Evolutionary conservation across 768 basidiomycete species (phyloP).

Genomic region (Leccinum fibrillosum): DNA sequence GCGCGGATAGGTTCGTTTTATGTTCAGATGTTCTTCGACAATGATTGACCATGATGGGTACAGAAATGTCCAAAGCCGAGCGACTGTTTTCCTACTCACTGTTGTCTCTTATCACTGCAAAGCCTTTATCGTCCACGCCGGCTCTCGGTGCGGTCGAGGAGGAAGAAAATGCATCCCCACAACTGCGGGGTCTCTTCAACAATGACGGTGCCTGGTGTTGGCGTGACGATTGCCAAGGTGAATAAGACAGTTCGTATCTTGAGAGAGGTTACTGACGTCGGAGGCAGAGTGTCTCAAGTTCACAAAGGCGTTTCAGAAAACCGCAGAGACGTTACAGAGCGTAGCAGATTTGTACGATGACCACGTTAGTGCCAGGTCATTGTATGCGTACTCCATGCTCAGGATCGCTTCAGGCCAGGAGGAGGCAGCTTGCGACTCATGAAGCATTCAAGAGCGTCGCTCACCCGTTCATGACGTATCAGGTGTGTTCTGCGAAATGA

Average conservation of each 20-base stretch:
- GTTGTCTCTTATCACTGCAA: conserved; percentile 71
- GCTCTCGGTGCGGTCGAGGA: conserved; percentile 48
- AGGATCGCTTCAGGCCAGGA: conserved; percentile 51
- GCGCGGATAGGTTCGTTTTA: conserved; percentile 50
- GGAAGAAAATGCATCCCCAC: conserved; percentile 37
- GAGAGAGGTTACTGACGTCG: not conserved
- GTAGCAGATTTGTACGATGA: conserved; percentile 79
- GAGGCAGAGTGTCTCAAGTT: conserved; percentile 62
- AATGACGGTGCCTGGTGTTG: conserved; percentile 84
- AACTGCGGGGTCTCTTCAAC: conserved; percentile 60
- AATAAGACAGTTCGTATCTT: not conserved
- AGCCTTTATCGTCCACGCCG: conserved; percentile 50
- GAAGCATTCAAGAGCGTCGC: conserved; percentile 74
- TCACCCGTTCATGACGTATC: conserved; percentile 70
- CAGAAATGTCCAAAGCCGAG: conserved; percentile 79
- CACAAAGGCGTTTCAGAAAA: conserved; percentile 76
- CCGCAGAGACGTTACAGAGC: conserved; percentile 66
- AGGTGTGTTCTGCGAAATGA: conserved; percentile 37
- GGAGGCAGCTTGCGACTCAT: conserved; percentile 70
- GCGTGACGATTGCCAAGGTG: conserved; percentile 64
- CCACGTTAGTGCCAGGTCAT: conserved; percentile 50
- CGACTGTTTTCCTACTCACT: conserved; percentile 70
- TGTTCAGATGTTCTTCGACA: not conserved
- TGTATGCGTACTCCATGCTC: conserved; percentile 1
- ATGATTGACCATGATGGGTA: not conserved